phyloP scores from a whole-genome alignment of 2,329 filamentous ascomycete genomes.

The Akanthomyces uredinophilus region DNA sequence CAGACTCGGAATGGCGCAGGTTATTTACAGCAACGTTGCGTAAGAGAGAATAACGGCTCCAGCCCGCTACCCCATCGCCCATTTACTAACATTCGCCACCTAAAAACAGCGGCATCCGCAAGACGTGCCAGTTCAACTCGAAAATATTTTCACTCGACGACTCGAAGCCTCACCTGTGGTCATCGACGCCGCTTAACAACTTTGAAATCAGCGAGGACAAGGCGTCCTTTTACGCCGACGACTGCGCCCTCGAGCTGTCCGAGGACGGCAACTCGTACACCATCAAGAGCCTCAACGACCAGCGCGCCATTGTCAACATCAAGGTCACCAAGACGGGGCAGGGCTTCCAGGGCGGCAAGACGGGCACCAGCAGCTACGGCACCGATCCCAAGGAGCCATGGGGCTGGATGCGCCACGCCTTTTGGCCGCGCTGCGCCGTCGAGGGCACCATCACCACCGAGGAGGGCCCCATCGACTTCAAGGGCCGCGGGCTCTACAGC shows the following conservation, averaged over 20 bases:
- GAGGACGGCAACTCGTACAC: constrained; percentile 77
- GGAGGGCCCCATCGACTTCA: constrained; percentile 75
- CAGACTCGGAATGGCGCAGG: constrained; percentile 71
- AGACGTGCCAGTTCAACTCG: constrained; percentile 87
- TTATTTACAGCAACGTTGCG: constrained; percentile 98
- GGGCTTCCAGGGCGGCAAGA: constrained; percentile 77
- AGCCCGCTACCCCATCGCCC: neutral
- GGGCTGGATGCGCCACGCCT: constrained; percentile 86
- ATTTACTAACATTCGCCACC: constrained; percentile 21
- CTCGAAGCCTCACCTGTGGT: constrained; percentile 74
- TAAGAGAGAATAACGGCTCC: constrained; percentile 41
- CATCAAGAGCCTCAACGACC: constrained; percentile 85
- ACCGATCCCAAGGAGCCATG: constrained; percentile 82
- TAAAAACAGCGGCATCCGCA: constrained; percentile 70
- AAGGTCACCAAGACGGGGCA: constrained; percentile 72
- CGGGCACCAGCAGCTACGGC: constrained; percentile 80
- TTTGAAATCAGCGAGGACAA: constrained; percentile 80
- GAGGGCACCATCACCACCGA: constrained; percentile 82
- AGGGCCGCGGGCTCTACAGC: constrained; percentile 71
- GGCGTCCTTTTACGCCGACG: constrained; percentile 78
- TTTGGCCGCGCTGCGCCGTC: constrained; percentile 83
- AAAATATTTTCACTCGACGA: constrained; percentile 80
- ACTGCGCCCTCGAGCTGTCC: constrained; percentile 78
- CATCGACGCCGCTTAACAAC: constrained; percentile 71
- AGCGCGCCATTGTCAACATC: constrained; percentile 76